phyloP scores from a whole-genome alignment of 2,329 filamentous ascomycete genomes.

The Periconia sp. region DNA sequence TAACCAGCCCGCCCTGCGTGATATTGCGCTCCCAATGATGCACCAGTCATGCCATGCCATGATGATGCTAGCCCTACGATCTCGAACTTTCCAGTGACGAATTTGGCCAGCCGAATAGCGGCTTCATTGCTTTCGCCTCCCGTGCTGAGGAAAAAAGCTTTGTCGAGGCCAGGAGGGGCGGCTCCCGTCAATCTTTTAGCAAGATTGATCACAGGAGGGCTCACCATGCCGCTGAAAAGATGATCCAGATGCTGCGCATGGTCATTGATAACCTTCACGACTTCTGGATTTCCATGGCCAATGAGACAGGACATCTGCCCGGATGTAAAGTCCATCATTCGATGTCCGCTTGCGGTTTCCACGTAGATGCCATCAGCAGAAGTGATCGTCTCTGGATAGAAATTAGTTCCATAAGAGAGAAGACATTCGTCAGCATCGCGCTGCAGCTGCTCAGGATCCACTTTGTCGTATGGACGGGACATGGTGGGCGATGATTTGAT shows the following conservation, averaged over 20 bases:
- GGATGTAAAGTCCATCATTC: constrained; percentile 40
- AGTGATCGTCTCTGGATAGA: constrained; percentile 38
- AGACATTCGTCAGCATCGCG: constrained; percentile 26
- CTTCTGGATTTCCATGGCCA: constrained; percentile 41
- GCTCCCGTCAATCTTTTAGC: constrained; percentile 34
- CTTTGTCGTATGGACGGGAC: constrained; percentile 22
- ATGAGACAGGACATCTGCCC: constrained; percentile 38
- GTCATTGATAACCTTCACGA: constrained; percentile 34
- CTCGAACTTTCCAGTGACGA: constrained; percentile 69
- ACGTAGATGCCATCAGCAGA: constrained; percentile 34
- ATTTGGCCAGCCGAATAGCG: constrained; percentile 69
- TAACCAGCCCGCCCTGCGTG: constrained; percentile 58
- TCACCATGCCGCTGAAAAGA: constrained; percentile 44
- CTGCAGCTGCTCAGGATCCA: constrained; percentile 24
- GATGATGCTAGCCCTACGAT: constrained; percentile 65
- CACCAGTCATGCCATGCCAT: constrained; percentile 67
- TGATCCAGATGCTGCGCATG: constrained; percentile 39
- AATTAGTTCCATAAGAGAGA: constrained; percentile 30
- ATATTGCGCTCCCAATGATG: constrained; percentile 60
- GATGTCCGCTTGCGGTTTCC: constrained; percentile 34
- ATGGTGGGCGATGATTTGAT: constrained; percentile 7
- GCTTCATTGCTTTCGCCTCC: constrained; percentile 57
- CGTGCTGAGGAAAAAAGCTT: constrained; percentile 42
- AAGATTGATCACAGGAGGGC: constrained; percentile 40
- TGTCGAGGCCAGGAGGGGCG: constrained; percentile 36